phyloP scores from a whole-genome alignment of 306 rosid species.

The Begonia fuchsioides region DNA sequence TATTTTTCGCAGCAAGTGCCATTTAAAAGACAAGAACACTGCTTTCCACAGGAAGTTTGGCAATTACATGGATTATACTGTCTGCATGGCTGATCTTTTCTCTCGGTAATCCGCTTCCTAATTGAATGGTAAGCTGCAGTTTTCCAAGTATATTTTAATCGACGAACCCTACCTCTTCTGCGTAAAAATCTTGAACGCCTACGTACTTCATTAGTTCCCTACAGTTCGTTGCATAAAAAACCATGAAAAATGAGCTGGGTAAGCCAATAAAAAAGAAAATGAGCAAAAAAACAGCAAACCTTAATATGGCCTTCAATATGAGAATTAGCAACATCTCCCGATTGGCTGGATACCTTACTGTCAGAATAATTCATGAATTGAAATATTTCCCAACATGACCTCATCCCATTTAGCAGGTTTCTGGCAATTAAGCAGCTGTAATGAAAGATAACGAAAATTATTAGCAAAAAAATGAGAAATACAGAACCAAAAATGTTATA shows the following conservation, averaged over 20 bases:
- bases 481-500: too few relatives aligned
- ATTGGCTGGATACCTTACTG: constrained; percentile 56
- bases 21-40: constrained; percentile 83
- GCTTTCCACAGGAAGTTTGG: constrained; percentile 91
- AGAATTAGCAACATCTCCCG: constrained; percentile 74
- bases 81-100: constrained; percentile 95
- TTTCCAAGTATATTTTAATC: constrained; percentile 94
- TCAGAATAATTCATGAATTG: constrained; percentile 77
- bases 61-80: constrained; percentile 97
- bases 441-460: constrained; percentile 13
- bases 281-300: constrained; percentile 32
- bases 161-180: constrained; percentile 95
- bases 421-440: constrained; percentile 87
- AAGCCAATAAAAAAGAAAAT: constrained; percentile 3
- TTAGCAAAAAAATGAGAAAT: neutral
- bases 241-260: constrained; percentile 4
- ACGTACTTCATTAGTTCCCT: constrained; percentile 87
- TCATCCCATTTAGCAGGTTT: constrained; percentile 79
- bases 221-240: constrained; percentile 19
- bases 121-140: constrained; percentile 97
- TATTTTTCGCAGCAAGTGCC: constrained; percentile 98
- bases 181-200: constrained; percentile 91
- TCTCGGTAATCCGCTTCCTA: constrained; percentile 89
- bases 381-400: constrained; percentile 87
- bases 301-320: constrained; percentile 75